Evolutionary conservation across 2,329 filamentous ascomycete species (phyloP), one percentile per base, ranked within the genome.

Genomic region (Fusarium buharicum): DNA sequence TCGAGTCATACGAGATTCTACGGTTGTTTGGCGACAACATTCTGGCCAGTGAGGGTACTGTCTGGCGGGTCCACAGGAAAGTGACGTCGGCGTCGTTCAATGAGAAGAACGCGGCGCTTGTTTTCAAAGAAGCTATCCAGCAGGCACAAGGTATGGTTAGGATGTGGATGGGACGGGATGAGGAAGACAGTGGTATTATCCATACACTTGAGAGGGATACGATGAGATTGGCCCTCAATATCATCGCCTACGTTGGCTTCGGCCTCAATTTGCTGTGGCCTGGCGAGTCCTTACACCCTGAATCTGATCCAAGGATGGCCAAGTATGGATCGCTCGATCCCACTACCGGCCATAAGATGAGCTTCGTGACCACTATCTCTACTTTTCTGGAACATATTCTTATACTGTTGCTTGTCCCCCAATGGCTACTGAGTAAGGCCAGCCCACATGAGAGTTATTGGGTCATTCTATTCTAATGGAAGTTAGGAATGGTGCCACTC

Each of bases 31-130:
- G 91, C 31, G 81, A 86, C 52, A 94, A 91, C 71, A 82, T 93
- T 2, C 76, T 93, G 18, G 86, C 86, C 0, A 86, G 88, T 3
- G 90, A 93, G 73, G 90, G 90, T 1, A 72, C 79, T 1, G 75
- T 83, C 24, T 94, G 90, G 91, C 86, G 87, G 28, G 82, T 85
- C 75, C 90, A 94, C 73, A 84, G 90, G 59, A 92, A 90, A 75
- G 83, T 88, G 38, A 89, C 87, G 1, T 85, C 87, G 24, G 86
- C 90, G 1, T 86, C 86, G 4, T 93, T 94, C 74, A 91, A 89
- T 54, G 91, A 94, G 77, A 87, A 84, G 76, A 93, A 92, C 73
- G 88, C 91, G 53, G 80, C 82, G 13, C 73, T 90, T 22, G 86
- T 90, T 2, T 91, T 88, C 74, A 77, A 76, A 9, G 87, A 91